Evolutionary conservation across 148 eudicot genomes (phyloP), one percentile per base, ranked within the genome.

Genomic region (Heliamphora exappendiculata): DNA sequence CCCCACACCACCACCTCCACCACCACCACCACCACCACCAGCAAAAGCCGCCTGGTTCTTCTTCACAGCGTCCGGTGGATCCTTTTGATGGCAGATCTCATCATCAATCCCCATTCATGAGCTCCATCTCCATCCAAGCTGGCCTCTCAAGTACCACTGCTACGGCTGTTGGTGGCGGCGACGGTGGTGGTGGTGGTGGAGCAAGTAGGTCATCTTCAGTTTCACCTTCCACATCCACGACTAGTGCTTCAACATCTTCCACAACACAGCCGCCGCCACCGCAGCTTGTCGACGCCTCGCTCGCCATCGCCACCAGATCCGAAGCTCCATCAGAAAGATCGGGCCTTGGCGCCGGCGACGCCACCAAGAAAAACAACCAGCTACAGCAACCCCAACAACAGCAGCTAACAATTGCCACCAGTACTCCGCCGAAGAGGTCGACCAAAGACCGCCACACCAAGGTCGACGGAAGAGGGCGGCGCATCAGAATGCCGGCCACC

Each of bases 401-500:
- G 28, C 84, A 59, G 67, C 67, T 55, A 17, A 22, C 82, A 60
- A n/a, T 68, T 1, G 47, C 82, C 1, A 31, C 72, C 10, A 41
- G 9, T 7, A 14, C 34, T 31, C 70, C 85, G 16, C 47, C 87
- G 0, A 86, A 80, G 75, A 72, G 84, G 73, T 63, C 86, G 24
- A 86, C 88, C 0, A 86, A 86, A 49, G 91, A 86, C 84, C 81
- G 91, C 4, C 91, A 88, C 79, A 87, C 88, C 10, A 87, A 87
- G 73, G 90, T 87, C n/a, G 90, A 87, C 64, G 88, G 91, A n/a
- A 80, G 90, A 2, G 88, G 92, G 22, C 75, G 88, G 34, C 78
- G 91, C 31, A 88, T 88, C 36, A 81, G 91, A 54, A 88, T 88
- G 91, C 91, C 91, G 33, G 91, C 91, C 4, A 78, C 88, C 17